A percentile compares a stretch with the other conserved stretches of the same genome.
phyloP scores from a whole-genome alignment of 108 stramenopile genomes.

The Pseudonitzschia delicatissima region DNA sequence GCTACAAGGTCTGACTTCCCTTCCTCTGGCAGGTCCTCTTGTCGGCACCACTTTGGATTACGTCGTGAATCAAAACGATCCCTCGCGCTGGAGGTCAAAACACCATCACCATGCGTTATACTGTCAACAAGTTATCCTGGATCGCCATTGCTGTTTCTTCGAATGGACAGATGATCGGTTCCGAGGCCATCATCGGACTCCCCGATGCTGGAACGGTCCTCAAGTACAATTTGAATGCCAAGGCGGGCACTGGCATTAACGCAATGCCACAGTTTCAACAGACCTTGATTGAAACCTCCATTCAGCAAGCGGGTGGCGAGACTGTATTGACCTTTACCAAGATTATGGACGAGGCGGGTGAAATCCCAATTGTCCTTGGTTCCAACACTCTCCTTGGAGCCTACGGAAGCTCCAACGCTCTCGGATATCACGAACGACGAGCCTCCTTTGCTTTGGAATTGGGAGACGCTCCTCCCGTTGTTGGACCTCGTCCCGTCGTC shows the following conservation, averaged over 20 bases:
- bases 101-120: constrained; percentile 31
- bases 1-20: background rate
- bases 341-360: constrained; percentile 45
- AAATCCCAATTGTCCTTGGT: constrained; percentile 38
- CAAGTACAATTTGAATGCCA: constrained; percentile 47
- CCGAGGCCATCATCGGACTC: constrained; percentile 55
- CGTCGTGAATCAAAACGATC: constrained; percentile 21
- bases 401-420: constrained; percentile 29
- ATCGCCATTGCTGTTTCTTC: constrained; percentile 35
- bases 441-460: constrained; percentile 7
- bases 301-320: constrained; percentile 33
- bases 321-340: constrained; percentile 66
- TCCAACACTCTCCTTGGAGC: constrained; percentile 50
- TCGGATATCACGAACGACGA: constrained; percentile 37
- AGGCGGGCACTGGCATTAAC: constrained; percentile 22
- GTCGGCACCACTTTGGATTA: constrained; percentile 5
- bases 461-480: too few species aligned
- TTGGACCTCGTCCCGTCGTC: too few species aligned
- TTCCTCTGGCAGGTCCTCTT: constrained; percentile 18
- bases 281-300: constrained; percentile 48
- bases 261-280: constrained; percentile 35
- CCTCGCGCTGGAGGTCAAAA: constrained; percentile 19
- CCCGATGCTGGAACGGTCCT: constrained; percentile 35
- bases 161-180: constrained; percentile 42
- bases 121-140: constrained; percentile 32